Conservation (phyloP, 148 eudicot species). For the Rheum nobile region DNA sequence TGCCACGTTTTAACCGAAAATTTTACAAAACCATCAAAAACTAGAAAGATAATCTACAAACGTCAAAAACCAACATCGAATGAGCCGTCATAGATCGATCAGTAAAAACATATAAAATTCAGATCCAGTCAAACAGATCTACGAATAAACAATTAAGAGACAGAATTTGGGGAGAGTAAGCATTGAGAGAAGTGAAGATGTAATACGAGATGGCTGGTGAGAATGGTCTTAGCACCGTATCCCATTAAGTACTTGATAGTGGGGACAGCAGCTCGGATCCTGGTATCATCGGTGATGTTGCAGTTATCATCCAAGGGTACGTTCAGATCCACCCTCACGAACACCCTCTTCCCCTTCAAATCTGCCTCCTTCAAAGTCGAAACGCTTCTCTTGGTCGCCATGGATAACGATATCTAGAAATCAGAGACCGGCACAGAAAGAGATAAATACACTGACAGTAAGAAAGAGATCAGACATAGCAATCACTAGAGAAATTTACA, state of each 20-base stretch:
- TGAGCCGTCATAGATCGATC: background rate
- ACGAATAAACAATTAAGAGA: background rate
- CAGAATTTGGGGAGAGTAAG: background rate
- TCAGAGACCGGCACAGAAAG: background rate
- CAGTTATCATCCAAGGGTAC: constrained; percentile 63
- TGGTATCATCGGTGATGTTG: constrained; percentile 74
- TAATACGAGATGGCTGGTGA: constrained; percentile 30
- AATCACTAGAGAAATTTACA: background rate
- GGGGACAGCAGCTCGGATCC: constrained; percentile 83
- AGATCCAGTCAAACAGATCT: background rate
- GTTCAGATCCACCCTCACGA: constrained; percentile 67
- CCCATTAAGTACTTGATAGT: constrained; percentile 62
- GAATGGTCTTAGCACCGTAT: constrained; percentile 72
- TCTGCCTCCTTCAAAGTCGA: constrained; percentile 54
- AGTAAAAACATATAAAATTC: background rate
- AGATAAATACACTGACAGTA: background rate
- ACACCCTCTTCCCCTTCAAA: constrained; percentile 76
- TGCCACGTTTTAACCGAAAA: too few species aligned
- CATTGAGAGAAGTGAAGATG: background rate
- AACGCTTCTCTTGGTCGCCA: constrained; percentile 77
- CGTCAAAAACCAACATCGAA: background rate
- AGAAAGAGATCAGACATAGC: background rate
- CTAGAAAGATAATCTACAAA: background rate
- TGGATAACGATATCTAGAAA: constrained; percentile 9
- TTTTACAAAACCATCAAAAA: background rate